These are phyloP conservation scores for Trametes maxima DNA, from an alignment of 768 basidiomycete species.

Conservation along the genomic window DNA sequence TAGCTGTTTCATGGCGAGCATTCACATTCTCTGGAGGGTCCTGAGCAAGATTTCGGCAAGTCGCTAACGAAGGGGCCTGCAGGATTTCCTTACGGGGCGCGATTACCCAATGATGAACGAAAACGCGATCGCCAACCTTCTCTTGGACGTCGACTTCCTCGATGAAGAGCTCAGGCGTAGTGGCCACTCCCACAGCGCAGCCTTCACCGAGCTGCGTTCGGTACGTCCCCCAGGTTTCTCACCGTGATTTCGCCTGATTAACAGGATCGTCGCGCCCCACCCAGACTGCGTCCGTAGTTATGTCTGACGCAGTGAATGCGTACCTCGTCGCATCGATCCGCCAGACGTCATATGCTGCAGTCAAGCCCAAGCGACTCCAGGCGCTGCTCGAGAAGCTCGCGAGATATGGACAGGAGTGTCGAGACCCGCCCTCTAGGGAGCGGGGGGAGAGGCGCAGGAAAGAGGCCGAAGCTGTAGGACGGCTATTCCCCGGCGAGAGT, in stretches of 20 bases:
- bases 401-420: conserved; percentile 61
- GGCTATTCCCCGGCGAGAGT: conserved; percentile 71
- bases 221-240: conserved; percentile 46
- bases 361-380: conserved; percentile 74
- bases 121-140: conserved; percentile 82
- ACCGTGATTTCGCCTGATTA: conserved; percentile 6
- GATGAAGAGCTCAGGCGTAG: conserved; percentile 83
- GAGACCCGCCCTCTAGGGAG: conserved; percentile 62
- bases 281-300: conserved; percentile 72
- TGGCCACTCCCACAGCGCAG: conserved; percentile 65
- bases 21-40: neutral
- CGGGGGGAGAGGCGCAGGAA: conserved; percentile 70
- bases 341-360: conserved; percentile 61
- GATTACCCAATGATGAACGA: conserved; percentile 84
- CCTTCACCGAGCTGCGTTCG: conserved; percentile 78
- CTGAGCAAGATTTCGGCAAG: neutral
- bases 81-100: conserved; percentile 80
- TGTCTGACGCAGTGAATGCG: conserved; percentile 74
- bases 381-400: conserved; percentile 79
- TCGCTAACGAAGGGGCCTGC: neutral
- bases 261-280: conserved; percentile 17
- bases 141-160: conserved; percentile 85
- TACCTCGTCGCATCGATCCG: conserved; percentile 75
- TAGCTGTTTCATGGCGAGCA: conserved; percentile 80
- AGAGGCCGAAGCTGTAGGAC: conserved; percentile 77